Percentiles rank a stretch among this genome's conserved stretches.
These are phyloP conservation scores for Mercurialis annua DNA, from an alignment of 345 rosid genomes.

Conservation along the genomic window DNA sequence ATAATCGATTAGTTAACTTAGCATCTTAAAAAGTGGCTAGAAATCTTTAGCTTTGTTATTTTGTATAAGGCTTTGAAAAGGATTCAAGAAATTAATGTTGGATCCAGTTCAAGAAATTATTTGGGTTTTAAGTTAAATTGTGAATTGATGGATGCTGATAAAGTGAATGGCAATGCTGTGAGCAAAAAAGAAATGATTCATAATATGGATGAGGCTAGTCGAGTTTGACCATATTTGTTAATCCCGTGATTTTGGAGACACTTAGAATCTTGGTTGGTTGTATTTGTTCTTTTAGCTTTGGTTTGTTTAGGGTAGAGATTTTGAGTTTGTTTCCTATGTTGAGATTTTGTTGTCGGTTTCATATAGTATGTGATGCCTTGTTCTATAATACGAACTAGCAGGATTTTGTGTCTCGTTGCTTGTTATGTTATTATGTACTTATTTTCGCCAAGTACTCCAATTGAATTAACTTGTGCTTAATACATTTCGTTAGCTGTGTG, in stretches of 20 bases:
- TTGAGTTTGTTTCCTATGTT: neutral
- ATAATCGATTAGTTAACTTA: conserved; percentile 22
- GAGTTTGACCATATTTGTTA: conserved; percentile 23
- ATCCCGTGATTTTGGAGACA: neutral
- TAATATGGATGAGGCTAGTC: conserved; percentile 21
- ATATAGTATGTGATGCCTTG: neutral
- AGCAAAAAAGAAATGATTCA: conserved; percentile 15
- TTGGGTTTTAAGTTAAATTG: conserved; percentile 23
- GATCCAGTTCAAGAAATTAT: conserved; percentile 7
- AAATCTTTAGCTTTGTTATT: conserved; percentile 24
- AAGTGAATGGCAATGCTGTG: conserved; percentile 21
- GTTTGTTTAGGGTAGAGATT: too few relatives aligned
- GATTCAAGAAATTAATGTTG: conserved; percentile 21
- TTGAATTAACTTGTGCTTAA: neutral
- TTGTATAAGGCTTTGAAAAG: conserved; percentile 18
- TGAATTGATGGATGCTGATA: conserved; percentile 25
- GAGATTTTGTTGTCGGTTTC: neutral
- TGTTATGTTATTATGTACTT: neutral
- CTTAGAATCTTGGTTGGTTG: neutral
- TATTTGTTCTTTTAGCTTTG: neutral
- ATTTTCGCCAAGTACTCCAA: neutral
- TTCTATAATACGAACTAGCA: too few relatives aligned
- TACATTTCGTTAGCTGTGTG: neutral
- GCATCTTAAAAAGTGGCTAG: conserved; percentile 20
- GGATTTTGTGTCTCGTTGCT: neutral